A percentile compares a stretch with the other conserved stretches of the same genome.
These are phyloP conservation scores for Tetrapisispora nanseiensis DNA, from an alignment of 805 yeast genomes.

Conservation along the genomic window DNA sequence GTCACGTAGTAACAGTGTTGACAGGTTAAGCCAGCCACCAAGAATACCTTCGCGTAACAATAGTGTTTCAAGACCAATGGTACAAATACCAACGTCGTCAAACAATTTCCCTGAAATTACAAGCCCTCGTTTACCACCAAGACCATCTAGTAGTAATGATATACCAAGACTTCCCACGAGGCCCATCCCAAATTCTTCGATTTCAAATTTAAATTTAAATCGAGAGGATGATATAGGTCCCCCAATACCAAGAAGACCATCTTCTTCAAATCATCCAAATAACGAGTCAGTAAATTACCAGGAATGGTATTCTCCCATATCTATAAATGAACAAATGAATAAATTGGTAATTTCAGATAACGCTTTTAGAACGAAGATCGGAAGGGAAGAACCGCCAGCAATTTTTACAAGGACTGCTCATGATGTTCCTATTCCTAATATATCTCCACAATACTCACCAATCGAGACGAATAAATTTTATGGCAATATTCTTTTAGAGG, in stretches of 20 bases:
- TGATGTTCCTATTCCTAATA: slow-evolving; percentile 21
- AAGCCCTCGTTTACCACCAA: slow-evolving; percentile 1
- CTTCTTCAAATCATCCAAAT: neutral
- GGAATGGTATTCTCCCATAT: neutral
- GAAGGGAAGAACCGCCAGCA: slow-evolving; percentile 35
- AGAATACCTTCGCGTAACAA: slow-evolving; percentile 3
- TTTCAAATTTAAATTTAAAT: neutral
- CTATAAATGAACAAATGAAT: too few species aligned
- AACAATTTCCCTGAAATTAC: too few species aligned
- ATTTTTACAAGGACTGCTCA: slow-evolving; percentile 30
- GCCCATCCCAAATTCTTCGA: neutral
- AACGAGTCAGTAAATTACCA: neutral
- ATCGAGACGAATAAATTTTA: slow-evolving; percentile 71
- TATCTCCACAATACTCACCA: slow-evolving; percentile 29
- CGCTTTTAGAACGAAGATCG: slow-evolving; percentile 35
- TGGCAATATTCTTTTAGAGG: slow-evolving; percentile 56
- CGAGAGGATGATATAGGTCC: neutral
- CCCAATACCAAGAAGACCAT: neutral
- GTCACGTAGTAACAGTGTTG: slow-evolving; percentile 4
- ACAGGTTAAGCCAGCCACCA: neutral
- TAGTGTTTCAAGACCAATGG: neutral
- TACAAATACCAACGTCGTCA: neutral
- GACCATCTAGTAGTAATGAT: neutral
- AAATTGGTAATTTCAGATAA: slow-evolving; percentile 6
- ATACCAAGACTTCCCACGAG: neutral